Evolutionary conservation across 73 alveolate species (phyloP), one percentile per base, ranked within the genome.

Genomic region (Paramecium sexaurelia): DNA sequence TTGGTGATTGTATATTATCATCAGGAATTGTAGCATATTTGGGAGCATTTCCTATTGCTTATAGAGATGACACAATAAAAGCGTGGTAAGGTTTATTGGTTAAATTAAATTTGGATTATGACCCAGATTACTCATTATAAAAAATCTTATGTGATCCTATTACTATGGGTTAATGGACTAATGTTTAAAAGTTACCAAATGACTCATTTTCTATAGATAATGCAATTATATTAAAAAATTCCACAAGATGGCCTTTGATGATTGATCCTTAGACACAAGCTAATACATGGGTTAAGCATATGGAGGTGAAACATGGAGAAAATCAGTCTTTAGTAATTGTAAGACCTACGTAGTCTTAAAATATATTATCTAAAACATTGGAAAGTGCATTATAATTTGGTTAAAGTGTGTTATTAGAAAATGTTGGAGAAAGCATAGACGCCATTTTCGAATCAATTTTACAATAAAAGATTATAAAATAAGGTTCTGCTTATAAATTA

Each of bases 221-320:
- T 93, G 99, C 99, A 17, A 96, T 98, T 82, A 98, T 98, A 55
- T 93, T 98, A 92, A 95, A 97, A 15, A 96, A 98, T 94, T 95
- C 99, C 87, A 96, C 98, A 92, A 98, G 99, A 95, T 99, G 99
- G 99, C 99, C 99, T 55, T 94, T 98, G 85, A 97, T 98, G 99
- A 99, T 98, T 43, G 99, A 99, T 94, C 99, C 99, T 41, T 98
- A 99, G 85, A 97, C 97, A 91, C 98, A 99, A 92, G 99, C 99
- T 8, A 97, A 96, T 92, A 95, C 87, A 75, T 98, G 98, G 98
- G 96, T 97, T 27, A 98, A 95, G 93, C 93, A 93, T 85, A 93
- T 90, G 97, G 99, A 85, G 94, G 92, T 93, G 87, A 96, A 32
- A 82, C 93, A 95, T 51, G 67, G 67, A 51, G 67, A 51, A 7